Evolutionary conservation across 305 asterid species (phyloP).

Genomic region (Solanum chacoense): DNA sequence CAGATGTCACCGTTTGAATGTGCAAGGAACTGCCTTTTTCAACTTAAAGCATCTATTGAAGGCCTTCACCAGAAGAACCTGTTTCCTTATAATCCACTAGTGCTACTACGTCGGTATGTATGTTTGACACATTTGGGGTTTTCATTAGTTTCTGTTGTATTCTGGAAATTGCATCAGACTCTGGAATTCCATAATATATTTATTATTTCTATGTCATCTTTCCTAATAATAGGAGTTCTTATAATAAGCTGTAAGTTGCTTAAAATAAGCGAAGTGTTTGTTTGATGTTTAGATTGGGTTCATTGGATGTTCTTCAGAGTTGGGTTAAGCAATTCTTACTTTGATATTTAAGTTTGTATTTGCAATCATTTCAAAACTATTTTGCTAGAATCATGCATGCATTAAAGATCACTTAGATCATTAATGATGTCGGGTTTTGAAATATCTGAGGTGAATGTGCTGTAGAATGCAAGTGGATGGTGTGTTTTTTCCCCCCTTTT

Average conservation of each 20-base stretch:
- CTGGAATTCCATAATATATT: background rate
- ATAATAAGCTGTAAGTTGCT: background rate
- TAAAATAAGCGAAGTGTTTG: background rate
- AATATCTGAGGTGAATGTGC: background rate
- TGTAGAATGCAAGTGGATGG: background rate
- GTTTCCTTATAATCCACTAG: constrained; percentile 82
- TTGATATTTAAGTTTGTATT: background rate
- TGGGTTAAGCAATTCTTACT: background rate
- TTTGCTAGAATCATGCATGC: background rate
- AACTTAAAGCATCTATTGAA: constrained; percentile 48
- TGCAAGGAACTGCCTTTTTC: constrained; percentile 63
- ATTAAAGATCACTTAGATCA: background rate
- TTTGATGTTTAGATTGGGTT: background rate
- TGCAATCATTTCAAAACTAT: background rate
- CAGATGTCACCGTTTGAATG: constrained; percentile 25
- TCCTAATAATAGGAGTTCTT: background rate
- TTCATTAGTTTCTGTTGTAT: background rate
- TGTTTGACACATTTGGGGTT: background rate
- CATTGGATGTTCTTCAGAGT: background rate
- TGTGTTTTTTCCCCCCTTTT: background rate
- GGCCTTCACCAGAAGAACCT: constrained; percentile 55
- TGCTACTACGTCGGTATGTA: constrained; percentile 59
- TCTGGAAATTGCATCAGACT: background rate
- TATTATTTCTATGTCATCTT: background rate
- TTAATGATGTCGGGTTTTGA: background rate